Conservation (phyloP, 305 asterid genomes). For the Salvia sclarea region DNA sequence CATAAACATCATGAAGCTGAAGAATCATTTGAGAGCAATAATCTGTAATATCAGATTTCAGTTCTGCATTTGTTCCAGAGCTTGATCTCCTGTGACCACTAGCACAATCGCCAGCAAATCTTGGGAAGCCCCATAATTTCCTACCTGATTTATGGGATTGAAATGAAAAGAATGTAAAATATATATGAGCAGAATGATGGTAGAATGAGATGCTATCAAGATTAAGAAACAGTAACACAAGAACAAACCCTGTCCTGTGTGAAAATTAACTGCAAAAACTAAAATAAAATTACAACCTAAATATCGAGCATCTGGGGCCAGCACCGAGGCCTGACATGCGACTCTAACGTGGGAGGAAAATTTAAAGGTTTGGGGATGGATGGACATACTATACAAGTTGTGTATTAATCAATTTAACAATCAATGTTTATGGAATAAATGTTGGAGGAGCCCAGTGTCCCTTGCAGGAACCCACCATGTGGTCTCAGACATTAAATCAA, state of each 20-base stretch:
- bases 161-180: neutral
- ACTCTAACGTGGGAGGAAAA: neutral
- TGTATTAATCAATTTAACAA: neutral
- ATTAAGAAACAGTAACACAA: neutral
- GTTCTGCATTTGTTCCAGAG: slow-evolving; percentile 72
- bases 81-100: slow-evolving; percentile 71
- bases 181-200: neutral
- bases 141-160: slow-evolving; percentile 75
- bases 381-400: neutral
- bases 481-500: neutral
- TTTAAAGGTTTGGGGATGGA: neutral
- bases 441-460: neutral
- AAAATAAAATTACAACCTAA: neutral
- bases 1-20: slow-evolving; percentile 96
- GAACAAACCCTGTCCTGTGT: neutral
- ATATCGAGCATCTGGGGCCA: neutral
- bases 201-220: neutral
- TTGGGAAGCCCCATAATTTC: slow-evolving; percentile 87
- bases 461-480: slow-evolving; percentile 16
- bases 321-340: neutral
- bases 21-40: slow-evolving; percentile 97
- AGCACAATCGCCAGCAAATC: slow-evolving; percentile 99
- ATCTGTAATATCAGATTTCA: slow-evolving; percentile 78
- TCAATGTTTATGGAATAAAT: neutral
- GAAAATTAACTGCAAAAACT: too few relatives aligned